Evolutionary conservation across 2,329 filamentous ascomycete genomes (phyloP), one percentile per base, ranked within the genome.

Genomic region (Chrysoporthe puriensis): DNA sequence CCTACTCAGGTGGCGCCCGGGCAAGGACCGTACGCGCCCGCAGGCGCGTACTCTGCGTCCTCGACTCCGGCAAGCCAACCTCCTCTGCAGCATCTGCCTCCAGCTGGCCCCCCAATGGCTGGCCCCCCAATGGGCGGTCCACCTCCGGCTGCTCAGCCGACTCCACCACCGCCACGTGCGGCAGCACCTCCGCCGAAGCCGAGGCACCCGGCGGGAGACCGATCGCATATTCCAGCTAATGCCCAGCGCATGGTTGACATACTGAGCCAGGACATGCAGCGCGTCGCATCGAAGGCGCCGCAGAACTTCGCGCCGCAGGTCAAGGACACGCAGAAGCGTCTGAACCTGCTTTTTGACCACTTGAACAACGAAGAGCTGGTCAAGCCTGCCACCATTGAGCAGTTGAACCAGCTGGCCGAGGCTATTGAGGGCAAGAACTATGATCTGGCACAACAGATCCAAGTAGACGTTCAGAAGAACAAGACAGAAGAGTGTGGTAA

Each of bases 321-420:
- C 26, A 92, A 93, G 74, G 96, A 98, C 77, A 96, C 94, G 2
- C 93, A 97, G 77, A 97, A 97, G 81, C 90, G 96, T 40, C 85
- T 99, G 68, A 92, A 92, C 74, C 90, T 97, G 62, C 83, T 99
- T n/a, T 98, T 97, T 77, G 95, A 99, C 76, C 94, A 97, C 78
- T 84, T 99, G 59, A 99, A 98, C 85, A 98, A 98, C 72, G 91
- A 94, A 75, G 94, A 98, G 75, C 83, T 97, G 52, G 84, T 98
- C 65, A 92, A 91, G 81, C 87, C 91, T 1, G 90, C 92, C 74
- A 97, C 91, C 0, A 86, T 94, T 62, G 84, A 87, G 69, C 84
- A 90, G 76, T 82, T 94, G 73, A 83, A 84, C 9, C 82, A 88
- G 73, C 80, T 94, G 42, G 86, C 91, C 9, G 81, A 87, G 70